phyloP scores from a whole-genome alignment of 176 grass and related monocot species.

The Cocos nucifera region DNA sequence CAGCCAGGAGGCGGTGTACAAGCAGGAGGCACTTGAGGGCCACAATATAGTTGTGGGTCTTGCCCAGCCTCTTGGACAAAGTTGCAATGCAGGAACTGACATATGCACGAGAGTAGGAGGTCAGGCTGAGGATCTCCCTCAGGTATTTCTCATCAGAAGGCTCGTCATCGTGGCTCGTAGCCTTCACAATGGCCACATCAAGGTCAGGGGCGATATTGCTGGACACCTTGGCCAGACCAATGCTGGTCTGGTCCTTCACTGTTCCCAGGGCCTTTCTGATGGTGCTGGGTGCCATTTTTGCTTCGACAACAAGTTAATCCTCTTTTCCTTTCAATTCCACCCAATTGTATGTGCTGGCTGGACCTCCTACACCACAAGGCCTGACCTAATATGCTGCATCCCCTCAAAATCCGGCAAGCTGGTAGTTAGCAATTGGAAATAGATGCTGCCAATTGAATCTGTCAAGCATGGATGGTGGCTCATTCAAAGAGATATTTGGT shows the following conservation, averaged over 20 bases:
- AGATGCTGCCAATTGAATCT: no score
- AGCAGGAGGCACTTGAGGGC: slow-evolving; percentile 64
- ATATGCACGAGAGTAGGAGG: slow-evolving; percentile 20
- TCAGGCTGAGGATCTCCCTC: slow-evolving; percentile 35
- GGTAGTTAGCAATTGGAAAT: no score
- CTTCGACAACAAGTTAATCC: no score
- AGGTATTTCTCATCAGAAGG: slow-evolving; percentile 50
- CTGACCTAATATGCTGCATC: no score
- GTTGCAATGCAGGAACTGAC: slow-evolving; percentile 35
- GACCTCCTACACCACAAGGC: no score
- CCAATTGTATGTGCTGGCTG: no score
- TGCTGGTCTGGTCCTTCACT: slow-evolving; percentile 74
- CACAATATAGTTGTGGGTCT: slow-evolving; percentile 73
- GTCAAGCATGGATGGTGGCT: no score
- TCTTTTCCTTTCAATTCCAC: no score
- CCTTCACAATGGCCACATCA: slow-evolving; percentile 63
- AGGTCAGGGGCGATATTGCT: slow-evolving; percentile 43
- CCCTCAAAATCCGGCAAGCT: no score
- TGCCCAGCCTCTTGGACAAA: slow-evolving; percentile 42
- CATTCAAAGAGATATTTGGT: no score
- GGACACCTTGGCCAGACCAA: slow-evolving; percentile 62
- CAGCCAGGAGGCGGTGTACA: slow-evolving; percentile 48
- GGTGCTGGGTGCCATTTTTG: slow-evolving; percentile 6
- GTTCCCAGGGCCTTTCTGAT: slow-evolving; percentile 73
- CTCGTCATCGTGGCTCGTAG: slow-evolving; percentile 55